Evolutionary conservation across 2,329 filamentous ascomycete species (phyloP).

Genomic region (Hypoxylon sp.): DNA sequence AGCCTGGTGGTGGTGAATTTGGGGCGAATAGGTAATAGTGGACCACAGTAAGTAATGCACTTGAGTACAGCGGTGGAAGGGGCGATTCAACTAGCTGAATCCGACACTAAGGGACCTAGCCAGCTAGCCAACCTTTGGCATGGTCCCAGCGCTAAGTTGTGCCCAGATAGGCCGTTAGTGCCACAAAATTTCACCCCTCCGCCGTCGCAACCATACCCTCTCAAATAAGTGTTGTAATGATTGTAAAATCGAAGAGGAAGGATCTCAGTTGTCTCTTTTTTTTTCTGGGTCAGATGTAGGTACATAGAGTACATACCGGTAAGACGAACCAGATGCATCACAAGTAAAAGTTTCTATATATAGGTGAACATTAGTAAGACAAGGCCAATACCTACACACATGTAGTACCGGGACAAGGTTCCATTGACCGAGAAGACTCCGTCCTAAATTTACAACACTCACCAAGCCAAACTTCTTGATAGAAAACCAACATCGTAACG

Average conservation of each 20-base stretch:
- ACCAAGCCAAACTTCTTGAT: neutral
- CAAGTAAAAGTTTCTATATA: conserved; percentile 21
- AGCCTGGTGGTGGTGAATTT: no score
- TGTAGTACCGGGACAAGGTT: conserved; percentile 12
- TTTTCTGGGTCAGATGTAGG: neutral
- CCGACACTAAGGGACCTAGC: conserved; percentile 14
- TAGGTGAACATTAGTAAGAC: conserved; percentile 6
- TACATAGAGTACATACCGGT: conserved; percentile 1
- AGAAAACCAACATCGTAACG: conserved; percentile 8
- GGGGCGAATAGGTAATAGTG: no score
- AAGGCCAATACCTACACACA: conserved; percentile 1
- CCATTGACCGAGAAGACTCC: conserved; percentile 12
- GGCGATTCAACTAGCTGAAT: neutral
- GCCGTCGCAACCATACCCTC: conserved; percentile 9
- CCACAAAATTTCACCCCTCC: conserved; percentile 5
- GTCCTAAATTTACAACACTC: conserved; percentile 11
- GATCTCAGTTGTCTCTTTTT: neutral
- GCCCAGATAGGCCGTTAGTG: conserved; percentile 24
- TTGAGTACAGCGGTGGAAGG: no score
- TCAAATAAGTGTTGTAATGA: conserved; percentile 6
- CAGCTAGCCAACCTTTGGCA: neutral
- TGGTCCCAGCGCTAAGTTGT: conserved; percentile 9
- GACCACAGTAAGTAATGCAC: no score
- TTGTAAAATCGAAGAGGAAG: conserved; percentile 2
- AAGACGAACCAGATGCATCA: conserved; percentile 8